Percentiles rank a stretch among this genome's conserved stretches.
phyloP scores from a whole-genome alignment of 768 basidiomycete genomes.

The Phylloporus rhodoxanthus region DNA sequence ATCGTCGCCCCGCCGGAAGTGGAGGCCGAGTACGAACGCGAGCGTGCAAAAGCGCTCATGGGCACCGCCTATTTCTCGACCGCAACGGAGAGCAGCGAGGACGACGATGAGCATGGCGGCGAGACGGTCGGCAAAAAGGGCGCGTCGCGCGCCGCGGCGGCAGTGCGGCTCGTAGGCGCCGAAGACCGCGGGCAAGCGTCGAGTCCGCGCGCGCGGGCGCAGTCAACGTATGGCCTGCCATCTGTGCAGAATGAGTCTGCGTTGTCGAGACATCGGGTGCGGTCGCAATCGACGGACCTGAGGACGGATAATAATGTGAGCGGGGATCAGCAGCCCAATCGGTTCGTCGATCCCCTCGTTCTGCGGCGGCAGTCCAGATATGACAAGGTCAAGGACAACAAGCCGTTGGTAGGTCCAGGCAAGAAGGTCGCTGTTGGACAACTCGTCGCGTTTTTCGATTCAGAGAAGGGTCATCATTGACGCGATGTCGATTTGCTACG shows the following conservation, averaged over 20 bases:
- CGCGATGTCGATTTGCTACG: too few relatives aligned
- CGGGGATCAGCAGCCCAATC: slow-evolving; percentile 20
- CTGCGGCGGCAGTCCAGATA: slow-evolving; percentile 57
- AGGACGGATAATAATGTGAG: slow-evolving; percentile 16
- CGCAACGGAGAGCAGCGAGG: slow-evolving; percentile 33
- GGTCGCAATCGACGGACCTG: slow-evolving; percentile 38
- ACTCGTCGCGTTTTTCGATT: slow-evolving; percentile 80
- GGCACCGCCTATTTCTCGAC: slow-evolving; percentile 42
- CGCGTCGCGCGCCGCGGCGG: slow-evolving; percentile 28
- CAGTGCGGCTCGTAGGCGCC: slow-evolving; percentile 29
- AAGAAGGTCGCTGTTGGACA: slow-evolving; percentile 72
- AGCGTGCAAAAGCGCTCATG: slow-evolving; percentile 22
- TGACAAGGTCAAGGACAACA: slow-evolving; percentile 37
- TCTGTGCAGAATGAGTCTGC: slow-evolving; percentile 25
- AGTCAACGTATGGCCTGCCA: slow-evolving; percentile 49
- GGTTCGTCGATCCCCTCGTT: slow-evolving; percentile 75
- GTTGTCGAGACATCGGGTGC: slow-evolving; percentile 26
- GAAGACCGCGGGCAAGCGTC: slow-evolving; percentile 16
- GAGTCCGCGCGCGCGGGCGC: slow-evolving; percentile 42
- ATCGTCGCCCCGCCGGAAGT: slow-evolving; percentile 40
- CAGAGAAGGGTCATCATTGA: slow-evolving; percentile 17
- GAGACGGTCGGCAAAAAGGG: slow-evolving; percentile 56
- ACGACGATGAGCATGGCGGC: slow-evolving; percentile 30
- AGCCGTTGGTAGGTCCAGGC: slow-evolving; percentile 31
- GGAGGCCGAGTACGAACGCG: slow-evolving; percentile 28